Conservation (phyloP, 148 eudicot genomes). For the Rhododendron ferrugineum region DNA sequence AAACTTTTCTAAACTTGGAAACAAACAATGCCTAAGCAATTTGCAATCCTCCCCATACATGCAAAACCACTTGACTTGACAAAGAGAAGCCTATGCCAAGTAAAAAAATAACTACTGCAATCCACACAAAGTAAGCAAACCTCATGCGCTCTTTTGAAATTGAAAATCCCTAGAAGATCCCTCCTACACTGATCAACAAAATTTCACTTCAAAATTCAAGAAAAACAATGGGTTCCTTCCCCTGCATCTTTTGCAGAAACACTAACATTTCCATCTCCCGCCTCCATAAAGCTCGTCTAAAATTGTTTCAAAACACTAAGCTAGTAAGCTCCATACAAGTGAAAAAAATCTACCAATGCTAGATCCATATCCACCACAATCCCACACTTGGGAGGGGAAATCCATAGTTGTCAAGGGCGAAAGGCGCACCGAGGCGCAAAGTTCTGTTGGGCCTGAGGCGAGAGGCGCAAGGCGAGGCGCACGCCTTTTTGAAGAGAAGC, state of each 20-base stretch:
- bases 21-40: too few relatives aligned
- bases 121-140: neutral
- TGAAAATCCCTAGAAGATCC: neutral
- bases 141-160: neutral
- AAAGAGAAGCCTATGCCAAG: neutral
- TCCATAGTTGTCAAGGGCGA: too few relatives aligned
- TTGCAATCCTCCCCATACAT: too few relatives aligned
- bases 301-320: neutral
- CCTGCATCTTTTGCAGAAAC: neutral
- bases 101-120: neutral
- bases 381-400: neutral
- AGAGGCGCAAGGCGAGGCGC: too few relatives aligned
- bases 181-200: neutral
- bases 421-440: too few relatives aligned
- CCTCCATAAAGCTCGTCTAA: neutral
- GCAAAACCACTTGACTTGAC: too few relatives aligned
- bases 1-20: too few relatives aligned
- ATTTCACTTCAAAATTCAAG: neutral
- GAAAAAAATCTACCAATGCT: neutral
- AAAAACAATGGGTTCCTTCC: neutral
- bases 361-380: neutral
- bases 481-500: too few relatives aligned
- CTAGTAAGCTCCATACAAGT: neutral
- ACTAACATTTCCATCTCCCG: neutral
- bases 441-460: too few relatives aligned